phyloP scores from a whole-genome alignment of 768 basidiomycete genomes.

The Russula earlei region DNA sequence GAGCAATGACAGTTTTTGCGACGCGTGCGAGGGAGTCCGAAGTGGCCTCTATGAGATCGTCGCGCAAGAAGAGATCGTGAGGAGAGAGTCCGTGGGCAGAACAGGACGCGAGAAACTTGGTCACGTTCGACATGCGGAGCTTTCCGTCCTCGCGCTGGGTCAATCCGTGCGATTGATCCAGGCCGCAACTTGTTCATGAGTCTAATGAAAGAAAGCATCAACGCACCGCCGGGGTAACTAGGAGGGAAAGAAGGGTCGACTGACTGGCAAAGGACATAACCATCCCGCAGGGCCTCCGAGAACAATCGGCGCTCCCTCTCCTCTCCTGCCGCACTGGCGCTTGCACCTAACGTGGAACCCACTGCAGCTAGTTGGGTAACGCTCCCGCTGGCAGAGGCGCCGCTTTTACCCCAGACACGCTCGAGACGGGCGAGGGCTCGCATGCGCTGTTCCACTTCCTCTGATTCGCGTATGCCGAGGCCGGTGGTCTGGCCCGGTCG shows the following conservation, averaged over 20 bases:
- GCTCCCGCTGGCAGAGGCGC: constrained; percentile 33
- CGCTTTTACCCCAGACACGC: constrained; percentile 66
- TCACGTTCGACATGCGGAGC: constrained; percentile 58
- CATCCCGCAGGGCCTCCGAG: constrained; percentile 69
- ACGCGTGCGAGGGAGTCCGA: constrained; percentile 60
- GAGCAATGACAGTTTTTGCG: constrained; percentile 60
- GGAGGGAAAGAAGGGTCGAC: constrained; percentile 28
- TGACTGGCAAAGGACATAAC: constrained; percentile 84
- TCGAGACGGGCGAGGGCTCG: constrained; percentile 56
- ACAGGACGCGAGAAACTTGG: constrained; percentile 70
- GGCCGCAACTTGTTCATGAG: constrained; percentile 72
- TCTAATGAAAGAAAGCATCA: constrained; percentile 33
- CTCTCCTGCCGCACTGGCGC: constrained; percentile 47
- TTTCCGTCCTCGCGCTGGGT: constrained; percentile 60
- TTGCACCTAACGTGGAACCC: constrained; percentile 23
- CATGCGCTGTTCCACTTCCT: constrained; percentile 64
- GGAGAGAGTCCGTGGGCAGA: constrained; percentile 53
- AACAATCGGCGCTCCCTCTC: constrained; percentile 70
- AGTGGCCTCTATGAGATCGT: constrained; percentile 56
- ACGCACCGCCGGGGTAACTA: constrained; percentile 3
- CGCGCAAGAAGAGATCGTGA: constrained; percentile 56
- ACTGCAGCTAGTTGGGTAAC: constrained; percentile 27
- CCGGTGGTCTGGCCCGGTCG: constrained; percentile 51
- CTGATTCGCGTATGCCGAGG: constrained; percentile 49
- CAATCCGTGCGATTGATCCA: constrained; percentile 48